Evolutionary conservation across 306 rosid species (phyloP).

Genomic region (Prunus persica): DNA sequence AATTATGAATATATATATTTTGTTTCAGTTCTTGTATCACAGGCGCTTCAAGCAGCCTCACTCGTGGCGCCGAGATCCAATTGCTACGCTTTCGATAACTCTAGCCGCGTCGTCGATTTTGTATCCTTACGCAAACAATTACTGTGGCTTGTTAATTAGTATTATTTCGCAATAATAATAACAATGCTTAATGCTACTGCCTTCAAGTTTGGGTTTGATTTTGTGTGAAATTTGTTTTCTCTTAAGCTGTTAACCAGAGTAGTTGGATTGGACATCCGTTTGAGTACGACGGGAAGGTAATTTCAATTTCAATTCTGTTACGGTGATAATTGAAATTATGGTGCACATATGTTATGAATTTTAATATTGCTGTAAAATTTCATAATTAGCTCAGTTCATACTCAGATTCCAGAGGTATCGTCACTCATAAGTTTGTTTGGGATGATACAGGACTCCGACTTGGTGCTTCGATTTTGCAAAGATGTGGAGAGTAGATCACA

Average conservation of each 20-base stretch:
- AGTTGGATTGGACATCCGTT: constrained; percentile 70
- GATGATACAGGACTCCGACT: constrained; percentile 63
- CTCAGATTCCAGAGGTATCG: not conserved
- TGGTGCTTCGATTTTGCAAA: constrained; percentile 81
- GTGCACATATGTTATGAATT: not conserved
- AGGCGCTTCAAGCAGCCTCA: constrained; percentile 40
- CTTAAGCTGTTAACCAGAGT: constrained; percentile 60
- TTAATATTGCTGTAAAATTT: not conserved
- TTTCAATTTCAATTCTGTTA: not conserved
- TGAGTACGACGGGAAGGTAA: constrained; percentile 73
- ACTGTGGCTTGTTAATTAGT: not conserved
- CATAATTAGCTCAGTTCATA: not conserved
- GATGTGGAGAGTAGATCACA: constrained; percentile 92
- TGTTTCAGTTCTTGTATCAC: constrained; percentile 51
- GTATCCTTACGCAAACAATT: constrained; percentile 53
- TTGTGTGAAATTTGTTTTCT: constrained; percentile 16
- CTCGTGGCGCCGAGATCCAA: constrained; percentile 59
- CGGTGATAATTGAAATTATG: not conserved
- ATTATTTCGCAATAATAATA: too few species aligned
- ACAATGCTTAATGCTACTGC: not conserved
- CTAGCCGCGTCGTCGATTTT: constrained; percentile 86
- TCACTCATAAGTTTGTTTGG: constrained; percentile 1
- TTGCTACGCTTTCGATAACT: constrained; percentile 74
- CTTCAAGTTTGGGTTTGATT: not conserved
- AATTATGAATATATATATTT: not conserved